phyloP scores from a whole-genome alignment of 23 red algal genomes.

The Porphyridium purpureum region DNA sequence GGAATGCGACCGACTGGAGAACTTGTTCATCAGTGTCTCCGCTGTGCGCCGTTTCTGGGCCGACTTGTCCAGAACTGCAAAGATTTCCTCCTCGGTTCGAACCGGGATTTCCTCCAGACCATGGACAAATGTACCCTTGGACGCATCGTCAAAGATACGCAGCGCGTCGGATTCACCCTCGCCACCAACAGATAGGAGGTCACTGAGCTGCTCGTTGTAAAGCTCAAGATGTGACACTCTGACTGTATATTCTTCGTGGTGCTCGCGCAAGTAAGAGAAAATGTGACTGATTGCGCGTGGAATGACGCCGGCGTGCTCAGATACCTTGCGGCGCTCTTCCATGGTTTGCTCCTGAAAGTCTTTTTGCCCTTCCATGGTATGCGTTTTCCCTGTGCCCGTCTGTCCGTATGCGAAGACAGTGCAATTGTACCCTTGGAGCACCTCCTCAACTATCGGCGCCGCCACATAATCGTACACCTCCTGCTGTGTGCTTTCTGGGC shows the following conservation, averaged over 20 bases:
- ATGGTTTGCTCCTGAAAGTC: constrained; percentile 12
- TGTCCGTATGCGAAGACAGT: constrained; percentile 98
- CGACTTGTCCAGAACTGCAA: constrained; percentile 64
- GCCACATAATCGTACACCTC: constrained; percentile 67
- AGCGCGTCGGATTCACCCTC: constrained; percentile 10
- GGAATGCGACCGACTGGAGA: constrained; percentile 92
- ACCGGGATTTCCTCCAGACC: constrained; percentile 85
- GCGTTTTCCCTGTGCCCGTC: constrained; percentile 92
- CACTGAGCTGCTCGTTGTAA: constrained; percentile 96
- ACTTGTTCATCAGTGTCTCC: constrained; percentile 89
- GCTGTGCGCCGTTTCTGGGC: constrained; percentile 62
- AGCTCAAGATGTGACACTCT: constrained; percentile 83
- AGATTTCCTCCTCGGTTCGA: constrained; percentile 57
- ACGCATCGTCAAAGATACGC: constrained; percentile 77
- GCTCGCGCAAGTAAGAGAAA: constrained; percentile 59
- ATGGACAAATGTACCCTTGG: constrained; percentile 79
- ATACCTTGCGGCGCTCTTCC: constrained; percentile 10
- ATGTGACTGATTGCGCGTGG: constrained; percentile 73
- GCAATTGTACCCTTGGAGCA: constrained; percentile 88
- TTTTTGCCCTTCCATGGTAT: constrained; percentile 91
- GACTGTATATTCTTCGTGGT: constrained; percentile 74
- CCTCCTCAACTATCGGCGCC: constrained; percentile 80
- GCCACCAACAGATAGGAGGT: constrained; percentile 36
- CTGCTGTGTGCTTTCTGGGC: constrained; percentile 42
- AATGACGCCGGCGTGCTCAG: constrained; percentile 82